A percentile compares a stretch with the other conserved stretches of the same genome.
phyloP scores from a whole-genome alignment of 1,284 basidiomycete species.

The Austroboletus niveus region DNA sequence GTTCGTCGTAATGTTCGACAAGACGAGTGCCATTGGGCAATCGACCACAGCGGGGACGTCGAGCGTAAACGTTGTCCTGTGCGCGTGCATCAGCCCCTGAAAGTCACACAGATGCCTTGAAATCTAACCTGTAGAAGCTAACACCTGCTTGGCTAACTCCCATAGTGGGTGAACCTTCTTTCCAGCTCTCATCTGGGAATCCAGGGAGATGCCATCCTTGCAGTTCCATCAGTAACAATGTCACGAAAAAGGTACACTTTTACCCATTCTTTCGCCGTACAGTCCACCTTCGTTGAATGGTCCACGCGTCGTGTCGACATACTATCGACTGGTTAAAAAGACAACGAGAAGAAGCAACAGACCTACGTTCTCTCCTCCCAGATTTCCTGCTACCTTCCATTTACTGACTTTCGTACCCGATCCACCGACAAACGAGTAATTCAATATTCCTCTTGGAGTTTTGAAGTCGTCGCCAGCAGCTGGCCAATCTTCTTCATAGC shows the following conservation, averaged over 20 bases:
- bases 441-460: slow-evolving; percentile 43
- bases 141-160: slow-evolving; percentile 43
- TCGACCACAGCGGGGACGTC: slow-evolving; percentile 45
- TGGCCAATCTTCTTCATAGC: slow-evolving; percentile 44
- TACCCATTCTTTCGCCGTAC: slow-evolving; percentile 47
- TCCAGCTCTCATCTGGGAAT: slow-evolving; percentile 47
- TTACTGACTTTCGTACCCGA: slow-evolving; percentile 31
- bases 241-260: neutral
- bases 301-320: slow-evolving; percentile 41
- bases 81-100: slow-evolving; percentile 2
- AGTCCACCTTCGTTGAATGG: slow-evolving; percentile 49
- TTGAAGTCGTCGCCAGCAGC: slow-evolving; percentile 45
- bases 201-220: slow-evolving; percentile 49
- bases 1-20: slow-evolving; percentile 38
- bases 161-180: slow-evolving; percentile 36
- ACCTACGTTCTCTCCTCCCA: slow-evolving; percentile 46
- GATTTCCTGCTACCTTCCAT: slow-evolving; percentile 50
- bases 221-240: slow-evolving; percentile 12
- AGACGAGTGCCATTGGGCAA: slow-evolving; percentile 43
- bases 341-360: neutral
- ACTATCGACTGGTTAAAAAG: slow-evolving; percentile 10
- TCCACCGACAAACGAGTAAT: slow-evolving; percentile 43
- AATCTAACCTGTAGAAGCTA: slow-evolving; percentile 35
- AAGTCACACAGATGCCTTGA: neutral
- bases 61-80: slow-evolving; percentile 44